Conservation (phyloP, 2,329 filamentous ascomycete genomes). For the Aspergillus fumigatus region DNA sequence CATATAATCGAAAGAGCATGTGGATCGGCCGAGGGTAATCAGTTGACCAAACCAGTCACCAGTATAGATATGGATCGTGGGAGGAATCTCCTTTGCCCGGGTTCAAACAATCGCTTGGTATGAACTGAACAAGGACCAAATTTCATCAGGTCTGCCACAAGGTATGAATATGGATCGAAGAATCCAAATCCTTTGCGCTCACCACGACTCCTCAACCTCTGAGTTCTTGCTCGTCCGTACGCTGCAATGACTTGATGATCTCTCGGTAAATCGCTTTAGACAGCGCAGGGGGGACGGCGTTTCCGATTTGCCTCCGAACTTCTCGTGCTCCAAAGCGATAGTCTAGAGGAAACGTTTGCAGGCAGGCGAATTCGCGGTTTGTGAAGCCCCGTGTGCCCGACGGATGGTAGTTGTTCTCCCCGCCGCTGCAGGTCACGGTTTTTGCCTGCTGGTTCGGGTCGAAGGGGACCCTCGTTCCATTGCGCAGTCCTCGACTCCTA, state of each 20-base stretch:
- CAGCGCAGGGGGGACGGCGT: conserved; percentile 65
- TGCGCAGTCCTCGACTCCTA: conserved; percentile 14
- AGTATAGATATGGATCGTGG: neutral
- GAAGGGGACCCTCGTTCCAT: conserved; percentile 37
- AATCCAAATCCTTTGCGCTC: neutral
- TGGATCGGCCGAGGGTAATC: neutral
- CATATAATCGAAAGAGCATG: neutral
- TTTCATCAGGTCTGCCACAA: neutral
- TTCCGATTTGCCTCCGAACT: conserved; percentile 64
- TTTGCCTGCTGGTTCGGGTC: conserved; percentile 48
- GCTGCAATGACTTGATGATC: conserved; percentile 33
- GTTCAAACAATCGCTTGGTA: neutral
- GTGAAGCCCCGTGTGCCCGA: conserved; percentile 61
- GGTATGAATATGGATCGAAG: neutral
- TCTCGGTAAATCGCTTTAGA: conserved; percentile 37
- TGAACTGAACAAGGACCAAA: neutral
- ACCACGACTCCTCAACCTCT: neutral
- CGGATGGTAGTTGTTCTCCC: conserved; percentile 61
- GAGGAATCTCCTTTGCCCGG: neutral
- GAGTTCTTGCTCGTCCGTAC: conserved; percentile 30
- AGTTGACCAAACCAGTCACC: neutral
- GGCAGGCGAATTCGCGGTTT: conserved; percentile 59
- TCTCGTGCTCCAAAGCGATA: conserved; percentile 52
- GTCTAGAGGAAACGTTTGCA: conserved; percentile 64
- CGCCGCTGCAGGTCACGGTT: conserved; percentile 61